Conservation (phyloP, 176 grass and related monocot species). For the Paspalum vaginatum region DNA sequence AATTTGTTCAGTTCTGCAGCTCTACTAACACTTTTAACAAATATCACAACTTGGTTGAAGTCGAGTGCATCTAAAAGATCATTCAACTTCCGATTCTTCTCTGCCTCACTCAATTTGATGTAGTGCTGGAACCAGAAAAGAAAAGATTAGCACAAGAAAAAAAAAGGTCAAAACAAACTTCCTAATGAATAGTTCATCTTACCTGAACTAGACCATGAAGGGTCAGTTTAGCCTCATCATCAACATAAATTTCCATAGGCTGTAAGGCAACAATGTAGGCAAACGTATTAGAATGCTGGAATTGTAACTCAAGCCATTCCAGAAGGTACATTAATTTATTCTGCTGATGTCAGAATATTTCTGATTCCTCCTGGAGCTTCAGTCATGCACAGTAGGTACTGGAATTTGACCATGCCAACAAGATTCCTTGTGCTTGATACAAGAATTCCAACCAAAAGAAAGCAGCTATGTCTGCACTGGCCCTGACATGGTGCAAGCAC, state of each 20-base stretch:
- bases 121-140: slow-evolving; percentile 66
- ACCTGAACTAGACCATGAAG: slow-evolving; percentile 99
- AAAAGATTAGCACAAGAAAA: background rate
- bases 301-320: slow-evolving; percentile 10
- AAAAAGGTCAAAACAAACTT: background rate
- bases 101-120: slow-evolving; percentile 86
- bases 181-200: background rate
- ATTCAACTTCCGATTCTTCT: slow-evolving; percentile 97
- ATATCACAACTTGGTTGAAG: slow-evolving; percentile 99
- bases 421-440: slow-evolving; percentile 21
- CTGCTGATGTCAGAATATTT: slow-evolving; percentile 22
- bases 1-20: slow-evolving; percentile 96
- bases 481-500: slow-evolving; percentile 35
- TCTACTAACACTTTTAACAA: slow-evolving; percentile 91
- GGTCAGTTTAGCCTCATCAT: slow-evolving; percentile 98
- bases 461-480: slow-evolving; percentile 39
- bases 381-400: slow-evolving; percentile 35
- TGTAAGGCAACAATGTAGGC: slow-evolving; percentile 91
- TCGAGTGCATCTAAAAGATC: slow-evolving; percentile 97
- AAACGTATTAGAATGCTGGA: slow-evolving; percentile 66
- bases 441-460: slow-evolving; percentile 36
- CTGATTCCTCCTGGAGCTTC: slow-evolving; percentile 41
- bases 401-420: slow-evolving; percentile 18
- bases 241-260: slow-evolving; percentile 99
- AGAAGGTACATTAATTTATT: slow-evolving; percentile 50